phyloP scores from a whole-genome alignment of 1,139 yeast genomes.

The Scheffersomyces titani region DNA sequence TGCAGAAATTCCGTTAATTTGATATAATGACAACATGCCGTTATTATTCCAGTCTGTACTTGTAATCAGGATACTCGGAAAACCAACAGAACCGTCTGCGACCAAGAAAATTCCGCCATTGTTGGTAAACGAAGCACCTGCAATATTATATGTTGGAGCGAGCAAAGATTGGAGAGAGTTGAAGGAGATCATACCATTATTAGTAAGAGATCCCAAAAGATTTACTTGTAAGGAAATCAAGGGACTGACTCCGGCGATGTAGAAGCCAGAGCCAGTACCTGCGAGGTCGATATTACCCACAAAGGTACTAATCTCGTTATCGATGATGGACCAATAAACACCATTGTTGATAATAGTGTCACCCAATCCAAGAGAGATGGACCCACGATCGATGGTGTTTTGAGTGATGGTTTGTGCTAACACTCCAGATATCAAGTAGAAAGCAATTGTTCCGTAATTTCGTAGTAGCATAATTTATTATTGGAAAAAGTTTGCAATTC shows the following conservation, averaged over 20 bases:
- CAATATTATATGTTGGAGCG: constrained; percentile 10
- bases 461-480: too few relatives aligned
- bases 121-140: constrained; percentile 10
- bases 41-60: constrained; percentile 24
- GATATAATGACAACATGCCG: constrained; percentile 27
- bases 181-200: constrained; percentile 15
- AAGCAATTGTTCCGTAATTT: too few relatives aligned
- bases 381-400: constrained; percentile 10
- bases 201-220: constrained; percentile 8
- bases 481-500: too few relatives aligned
- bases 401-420: background rate
- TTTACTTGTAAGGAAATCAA: constrained; percentile 9
- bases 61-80: constrained; percentile 20
- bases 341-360: constrained; percentile 11
- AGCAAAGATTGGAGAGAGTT: constrained; percentile 12
- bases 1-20: constrained; percentile 19
- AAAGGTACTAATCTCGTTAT: constrained; percentile 10
- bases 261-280: constrained; percentile 9
- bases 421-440: too few relatives aligned
- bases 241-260: constrained; percentile 8
- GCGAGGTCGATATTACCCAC: constrained; percentile 10
- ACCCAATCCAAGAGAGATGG: constrained; percentile 6
- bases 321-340: constrained; percentile 14
- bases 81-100: constrained; percentile 8
- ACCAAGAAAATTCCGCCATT: constrained; percentile 10